These are phyloP conservation scores for Hippophae rhamnoides DNA, from an alignment of 306 rosid genomes.

Conservation along the genomic window DNA sequence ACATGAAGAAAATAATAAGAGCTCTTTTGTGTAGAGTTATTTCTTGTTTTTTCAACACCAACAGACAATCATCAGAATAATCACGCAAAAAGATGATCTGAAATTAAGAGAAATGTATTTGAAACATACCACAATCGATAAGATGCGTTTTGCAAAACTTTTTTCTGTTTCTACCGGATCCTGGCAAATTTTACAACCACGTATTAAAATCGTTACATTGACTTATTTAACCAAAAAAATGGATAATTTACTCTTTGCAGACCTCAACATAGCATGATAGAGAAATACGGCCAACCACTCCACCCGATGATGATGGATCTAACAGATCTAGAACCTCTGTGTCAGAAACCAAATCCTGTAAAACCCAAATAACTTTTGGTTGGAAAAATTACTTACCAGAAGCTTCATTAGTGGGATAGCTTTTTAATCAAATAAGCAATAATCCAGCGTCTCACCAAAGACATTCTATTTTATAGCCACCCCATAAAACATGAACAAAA, in stretches of 20 bases:
- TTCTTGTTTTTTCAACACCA: too few species aligned
- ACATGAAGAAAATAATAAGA: too few species aligned
- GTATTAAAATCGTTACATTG: constrained; percentile 20
- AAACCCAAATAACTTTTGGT: not conserved
- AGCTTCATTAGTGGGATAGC: too few species aligned
- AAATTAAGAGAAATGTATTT: not conserved
- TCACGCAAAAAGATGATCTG: not conserved
- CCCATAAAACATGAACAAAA: too few species aligned
- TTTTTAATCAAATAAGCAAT: too few species aligned
- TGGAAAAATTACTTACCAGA: too few species aligned
- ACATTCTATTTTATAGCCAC: too few species aligned
- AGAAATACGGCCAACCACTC: constrained; percentile 60
- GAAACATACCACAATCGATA: constrained; percentile 83
- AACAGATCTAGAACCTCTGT: constrained; percentile 44
- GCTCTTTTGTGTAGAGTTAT: too few species aligned
- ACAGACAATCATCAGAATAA: not conserved
- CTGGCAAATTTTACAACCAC: constrained; percentile 35
- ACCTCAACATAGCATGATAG: constrained; percentile 87
- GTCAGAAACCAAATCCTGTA: constrained; percentile 59
- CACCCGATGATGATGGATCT: constrained; percentile 60
- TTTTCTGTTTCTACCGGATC: constrained; percentile 84
- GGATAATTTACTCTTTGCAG: constrained; percentile 4
- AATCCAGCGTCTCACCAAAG: too few species aligned
- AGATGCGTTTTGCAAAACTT: constrained; percentile 76
- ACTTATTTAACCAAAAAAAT: constrained; percentile 11